Conservation (phyloP, 2,329 filamentous ascomycete genomes). For the Biscogniauxia sp. region DNA sequence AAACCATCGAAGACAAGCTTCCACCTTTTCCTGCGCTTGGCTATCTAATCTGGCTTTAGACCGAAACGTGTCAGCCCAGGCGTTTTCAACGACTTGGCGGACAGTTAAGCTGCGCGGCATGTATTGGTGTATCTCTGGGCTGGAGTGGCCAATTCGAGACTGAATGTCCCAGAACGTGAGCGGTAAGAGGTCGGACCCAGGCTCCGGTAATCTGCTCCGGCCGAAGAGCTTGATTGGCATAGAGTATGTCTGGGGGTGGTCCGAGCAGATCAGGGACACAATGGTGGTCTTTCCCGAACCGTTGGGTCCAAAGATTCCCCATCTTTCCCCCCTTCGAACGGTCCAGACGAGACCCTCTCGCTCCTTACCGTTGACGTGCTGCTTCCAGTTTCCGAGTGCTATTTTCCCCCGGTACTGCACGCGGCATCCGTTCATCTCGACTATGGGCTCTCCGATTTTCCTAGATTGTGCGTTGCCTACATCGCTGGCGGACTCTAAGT, state of each 20-base stretch:
- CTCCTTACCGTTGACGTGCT: conserved; percentile 49
- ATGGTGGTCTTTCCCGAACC: conserved; percentile 95
- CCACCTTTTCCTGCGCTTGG: conserved; percentile 58
- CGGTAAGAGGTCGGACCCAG: conserved; percentile 62
- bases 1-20: conserved; percentile 74
- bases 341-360: conserved; percentile 75
- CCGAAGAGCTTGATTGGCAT: conserved; percentile 86
- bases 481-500: conserved; percentile 17
- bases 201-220: conserved; percentile 71
- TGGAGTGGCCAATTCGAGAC: conserved; percentile 84
- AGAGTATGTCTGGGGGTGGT: conserved; percentile 92
- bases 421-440: conserved; percentile 83
- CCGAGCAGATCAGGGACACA: conserved; percentile 87
- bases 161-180: conserved; percentile 94
- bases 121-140: conserved; percentile 89
- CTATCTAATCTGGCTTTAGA: conserved; percentile 63
- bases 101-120: conserved; percentile 78
- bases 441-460: conserved; percentile 62
- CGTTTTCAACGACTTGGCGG: conserved; percentile 74
- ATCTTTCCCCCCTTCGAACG: conserved; percentile 78
- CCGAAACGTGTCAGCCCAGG: conserved; percentile 87
- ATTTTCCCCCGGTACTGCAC: conserved; percentile 77
- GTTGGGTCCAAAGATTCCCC: conserved; percentile 92
- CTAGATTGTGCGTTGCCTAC: conserved; percentile 6
- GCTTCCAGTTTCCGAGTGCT: conserved; percentile 78